Evolutionary conservation across 768 basidiomycete species (phyloP).

Genomic region (Tulasnella sp.): DNA sequence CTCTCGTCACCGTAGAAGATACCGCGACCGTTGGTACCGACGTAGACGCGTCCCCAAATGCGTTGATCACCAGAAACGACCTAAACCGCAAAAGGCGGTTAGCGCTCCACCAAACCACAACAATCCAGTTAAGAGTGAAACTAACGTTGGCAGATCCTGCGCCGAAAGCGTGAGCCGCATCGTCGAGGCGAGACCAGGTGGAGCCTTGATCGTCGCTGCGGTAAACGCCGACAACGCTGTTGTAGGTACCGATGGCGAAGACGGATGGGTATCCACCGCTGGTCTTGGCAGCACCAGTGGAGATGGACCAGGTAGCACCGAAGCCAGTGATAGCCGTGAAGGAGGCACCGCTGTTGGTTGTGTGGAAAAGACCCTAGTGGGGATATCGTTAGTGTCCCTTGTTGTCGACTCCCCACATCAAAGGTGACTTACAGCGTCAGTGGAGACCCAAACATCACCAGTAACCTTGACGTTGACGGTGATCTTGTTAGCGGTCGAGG

Average conservation of each 20-base stretch:
- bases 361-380: conserved; percentile 56
- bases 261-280: conserved; percentile 58
- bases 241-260: conserved; percentile 58
- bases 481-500: conserved; percentile 56
- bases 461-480: conserved; percentile 58
- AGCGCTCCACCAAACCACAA: not conserved
- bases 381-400: not conserved
- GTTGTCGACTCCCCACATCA: not conserved
- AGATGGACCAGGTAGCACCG: conserved; percentile 59
- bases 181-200: conserved; percentile 32
- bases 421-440: conserved; percentile 46
- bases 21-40: conserved; percentile 36
- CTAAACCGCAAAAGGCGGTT: not conserved
- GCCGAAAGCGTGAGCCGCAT: conserved; percentile 33
- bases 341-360: conserved; percentile 55
- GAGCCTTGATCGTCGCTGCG: conserved; percentile 59
- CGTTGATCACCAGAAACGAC: conserved; percentile 27
- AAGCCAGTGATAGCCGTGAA: conserved; percentile 56
- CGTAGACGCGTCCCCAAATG: conserved; percentile 34
- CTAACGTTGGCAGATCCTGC: conserved; percentile 29
- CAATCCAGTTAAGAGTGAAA: not conserved
- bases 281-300: conserved; percentile 56
- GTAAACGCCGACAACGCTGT: conserved; percentile 56
- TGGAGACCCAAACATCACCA: conserved; percentile 68
- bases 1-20: conserved; percentile 35